These are phyloP conservation scores for Crithidia sp. DNA, from an alignment of 208 protist species.

Conservation along the genomic window DNA sequence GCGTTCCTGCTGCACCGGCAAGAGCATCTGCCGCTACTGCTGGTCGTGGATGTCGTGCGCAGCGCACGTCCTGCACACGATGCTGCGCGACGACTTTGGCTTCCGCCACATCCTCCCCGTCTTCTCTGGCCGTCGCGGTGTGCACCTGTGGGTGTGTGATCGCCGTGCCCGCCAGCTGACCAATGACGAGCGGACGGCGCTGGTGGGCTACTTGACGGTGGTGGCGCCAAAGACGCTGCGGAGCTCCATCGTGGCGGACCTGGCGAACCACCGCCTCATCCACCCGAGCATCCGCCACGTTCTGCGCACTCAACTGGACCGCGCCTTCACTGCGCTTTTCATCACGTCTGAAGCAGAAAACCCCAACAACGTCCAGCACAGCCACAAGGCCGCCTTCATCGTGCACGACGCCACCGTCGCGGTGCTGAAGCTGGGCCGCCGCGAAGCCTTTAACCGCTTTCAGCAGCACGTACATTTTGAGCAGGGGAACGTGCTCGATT, in stretches of 20 bases:
- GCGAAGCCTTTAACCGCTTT: conserved; percentile 65
- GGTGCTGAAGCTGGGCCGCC: conserved; percentile 76
- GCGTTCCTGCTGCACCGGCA: conserved; percentile 95
- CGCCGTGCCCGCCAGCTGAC: conserved; percentile 81
- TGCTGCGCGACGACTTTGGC: conserved; percentile 95
- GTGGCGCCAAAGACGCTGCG: conserved; percentile 65
- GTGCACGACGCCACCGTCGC: conserved; percentile 71
- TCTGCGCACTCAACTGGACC: conserved; percentile 53
- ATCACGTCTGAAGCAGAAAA: conserved; percentile 54
- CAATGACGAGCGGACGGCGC: conserved; percentile 88
- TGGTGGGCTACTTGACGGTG: conserved; percentile 94
- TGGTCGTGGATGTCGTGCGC: conserved; percentile 98
- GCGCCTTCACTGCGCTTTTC: conserved; percentile 76
- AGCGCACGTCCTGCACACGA: conserved; percentile 87
- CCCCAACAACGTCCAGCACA: conserved; percentile 72
- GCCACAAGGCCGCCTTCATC: conserved; percentile 63
- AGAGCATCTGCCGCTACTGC: conserved; percentile 96
- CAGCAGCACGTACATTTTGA: conserved; percentile 57
- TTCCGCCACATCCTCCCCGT: conserved; percentile 98
- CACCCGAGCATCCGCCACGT: conserved; percentile 81
- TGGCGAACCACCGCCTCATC: conserved; percentile 78
- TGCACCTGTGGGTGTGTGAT: conserved; percentile 99
- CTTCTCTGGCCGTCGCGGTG: conserved; percentile 98
- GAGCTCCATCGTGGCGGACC: conserved; percentile 60
- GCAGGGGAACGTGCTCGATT: conserved; percentile 71